A percentile compares a stretch with the other conserved stretches of the same genome.
phyloP scores from a whole-genome alignment of 176 grass and related monocot species.

The Triticum turgidum region DNA sequence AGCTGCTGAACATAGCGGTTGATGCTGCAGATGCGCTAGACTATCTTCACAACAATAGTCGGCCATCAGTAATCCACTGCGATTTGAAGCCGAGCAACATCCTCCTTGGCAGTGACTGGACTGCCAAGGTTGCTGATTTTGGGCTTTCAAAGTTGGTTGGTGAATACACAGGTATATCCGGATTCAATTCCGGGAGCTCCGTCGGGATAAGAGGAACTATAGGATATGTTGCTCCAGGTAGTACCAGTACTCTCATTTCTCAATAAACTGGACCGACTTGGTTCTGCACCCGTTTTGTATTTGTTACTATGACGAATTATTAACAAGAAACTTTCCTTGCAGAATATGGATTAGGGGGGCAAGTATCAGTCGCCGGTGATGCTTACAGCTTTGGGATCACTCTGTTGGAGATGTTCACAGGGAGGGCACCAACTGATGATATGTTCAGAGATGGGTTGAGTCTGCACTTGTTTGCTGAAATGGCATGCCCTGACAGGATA shows the following conservation, averaged over 20 bases:
- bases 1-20: slow-evolving; percentile 46
- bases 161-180: not conserved
- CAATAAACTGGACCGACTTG: not conserved
- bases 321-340: not conserved
- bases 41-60: slow-evolving; percentile 38
- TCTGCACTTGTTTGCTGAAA: slow-evolving; percentile 8
- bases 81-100: slow-evolving; percentile 53
- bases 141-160: slow-evolving; percentile 32
- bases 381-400: slow-evolving; percentile 50
- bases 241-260: not conserved
- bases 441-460: slow-evolving; percentile 27
- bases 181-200: not conserved
- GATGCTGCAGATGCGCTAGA: slow-evolving; percentile 43
- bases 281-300: not conserved
- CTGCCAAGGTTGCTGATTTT: slow-evolving; percentile 40
- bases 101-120: slow-evolving; percentile 38
- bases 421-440: slow-evolving; percentile 35
- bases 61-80: slow-evolving; percentile 27
- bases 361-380: slow-evolving; percentile 31
- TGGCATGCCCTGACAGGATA: slow-evolving; percentile 18
- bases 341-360: slow-evolving; percentile 43
- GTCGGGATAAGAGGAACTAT: slow-evolving; percentile 23
- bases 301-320: too few relatives aligned
- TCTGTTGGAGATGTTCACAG: slow-evolving; percentile 50
- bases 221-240: slow-evolving; percentile 47